Percentiles rank a stretch among this genome's conserved stretches.
Evolutionary conservation across 2,329 filamentous ascomycete genomes (phyloP).

Genomic region (Fusarium globosum): DNA sequence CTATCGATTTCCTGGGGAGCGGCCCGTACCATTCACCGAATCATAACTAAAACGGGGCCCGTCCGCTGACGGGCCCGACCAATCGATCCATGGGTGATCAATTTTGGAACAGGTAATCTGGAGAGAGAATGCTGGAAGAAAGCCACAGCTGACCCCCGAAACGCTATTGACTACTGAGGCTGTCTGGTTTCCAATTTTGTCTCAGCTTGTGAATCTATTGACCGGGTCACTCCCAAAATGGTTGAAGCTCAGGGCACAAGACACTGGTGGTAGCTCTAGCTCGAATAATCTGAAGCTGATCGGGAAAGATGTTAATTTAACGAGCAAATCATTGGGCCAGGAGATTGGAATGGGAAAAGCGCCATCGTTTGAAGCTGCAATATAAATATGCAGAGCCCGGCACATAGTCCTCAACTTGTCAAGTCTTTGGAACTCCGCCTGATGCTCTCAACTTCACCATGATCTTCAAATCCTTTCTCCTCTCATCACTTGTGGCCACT

Average conservation of each 20-base stretch:
- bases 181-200: not conserved
- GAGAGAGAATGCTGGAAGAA: not conserved
- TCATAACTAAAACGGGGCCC: not conserved
- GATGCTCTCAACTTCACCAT: not conserved
- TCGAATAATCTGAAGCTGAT: not conserved
- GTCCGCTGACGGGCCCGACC: not conserved
- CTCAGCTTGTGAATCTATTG: not conserved
- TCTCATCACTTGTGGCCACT: not conserved
- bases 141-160: not conserved
- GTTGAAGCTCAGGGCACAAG: not conserved
- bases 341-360: not conserved
- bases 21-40: not conserved
- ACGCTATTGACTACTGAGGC: not conserved
- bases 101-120: not conserved
- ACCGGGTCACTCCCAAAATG: not conserved
- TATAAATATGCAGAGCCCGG: not conserved
- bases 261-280: not conserved
- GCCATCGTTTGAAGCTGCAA: accelerated
- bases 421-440: not conserved
- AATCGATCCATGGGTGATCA: not conserved
- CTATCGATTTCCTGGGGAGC: not conserved
- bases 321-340: not conserved
- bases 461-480: conserved; percentile 7
- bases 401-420: accelerated
- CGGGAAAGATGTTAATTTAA: not conserved